These are phyloP conservation scores for Ormosia emarginata DNA, from an alignment of 306 rosid species.

Conservation along the genomic window DNA sequence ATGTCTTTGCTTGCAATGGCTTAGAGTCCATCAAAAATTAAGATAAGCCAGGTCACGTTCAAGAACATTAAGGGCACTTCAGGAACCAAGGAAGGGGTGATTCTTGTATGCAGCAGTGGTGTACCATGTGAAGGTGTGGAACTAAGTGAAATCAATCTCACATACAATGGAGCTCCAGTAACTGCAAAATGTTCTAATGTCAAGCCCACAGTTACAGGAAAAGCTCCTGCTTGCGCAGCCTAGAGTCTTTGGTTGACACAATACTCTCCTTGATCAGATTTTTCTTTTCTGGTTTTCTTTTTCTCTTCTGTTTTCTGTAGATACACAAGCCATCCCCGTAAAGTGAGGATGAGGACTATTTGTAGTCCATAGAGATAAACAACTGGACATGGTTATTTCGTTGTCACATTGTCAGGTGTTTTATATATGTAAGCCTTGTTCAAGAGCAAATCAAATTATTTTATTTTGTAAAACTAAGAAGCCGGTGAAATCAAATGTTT, in stretches of 20 bases:
- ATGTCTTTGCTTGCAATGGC: background rate
- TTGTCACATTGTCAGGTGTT: no score
- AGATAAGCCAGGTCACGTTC: slow-evolving; percentile 46
- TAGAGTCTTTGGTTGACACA: background rate
- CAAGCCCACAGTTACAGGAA: slow-evolving; percentile 26
- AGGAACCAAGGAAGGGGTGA: slow-evolving; percentile 16
- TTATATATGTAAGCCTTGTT: no score
- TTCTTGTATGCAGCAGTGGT: slow-evolving; percentile 32
- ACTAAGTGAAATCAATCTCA: slow-evolving; percentile 23
- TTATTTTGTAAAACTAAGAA: no score
- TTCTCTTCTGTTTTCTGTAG: background rate
- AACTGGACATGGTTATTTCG: background rate
- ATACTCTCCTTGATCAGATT: background rate
- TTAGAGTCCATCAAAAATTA: slow-evolving; percentile 35
- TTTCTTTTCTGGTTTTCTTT: background rate
- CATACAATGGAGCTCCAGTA: slow-evolving; percentile 6
- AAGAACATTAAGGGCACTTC: slow-evolving; percentile 39
- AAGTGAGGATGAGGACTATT: background rate
- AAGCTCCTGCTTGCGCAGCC: slow-evolving; percentile 15
- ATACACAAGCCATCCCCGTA: background rate
- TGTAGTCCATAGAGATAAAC: background rate
- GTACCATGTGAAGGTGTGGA: slow-evolving; percentile 39
- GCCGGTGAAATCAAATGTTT: background rate
- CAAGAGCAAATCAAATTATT: no score
- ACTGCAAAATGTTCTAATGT: slow-evolving; percentile 30